Percentiles rank a stretch among this genome's conserved stretches.
Conservation (phyloP, 2,329 filamentous ascomycete species). For the Botrytis medusae region DNA sequence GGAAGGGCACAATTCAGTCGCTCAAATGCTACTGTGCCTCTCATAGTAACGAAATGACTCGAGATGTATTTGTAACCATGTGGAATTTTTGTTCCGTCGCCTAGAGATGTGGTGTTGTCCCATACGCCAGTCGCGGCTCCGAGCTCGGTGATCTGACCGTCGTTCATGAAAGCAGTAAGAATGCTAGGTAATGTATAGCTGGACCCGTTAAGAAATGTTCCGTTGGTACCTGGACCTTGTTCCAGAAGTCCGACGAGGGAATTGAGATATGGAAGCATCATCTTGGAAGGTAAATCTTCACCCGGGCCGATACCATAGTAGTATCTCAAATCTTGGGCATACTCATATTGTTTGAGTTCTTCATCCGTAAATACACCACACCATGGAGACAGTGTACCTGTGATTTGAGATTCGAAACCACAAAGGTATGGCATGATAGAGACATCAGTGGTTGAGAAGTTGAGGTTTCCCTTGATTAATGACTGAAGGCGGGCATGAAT, state of each 20-base stretch:
- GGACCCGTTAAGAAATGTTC: conserved; percentile 48
- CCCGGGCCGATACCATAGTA: conserved; percentile 64
- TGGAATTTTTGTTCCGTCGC: conserved; percentile 46
- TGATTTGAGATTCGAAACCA: conserved; percentile 69
- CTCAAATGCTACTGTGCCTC: conserved; percentile 62
- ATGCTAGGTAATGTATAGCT: conserved; percentile 55
- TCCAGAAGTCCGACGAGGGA: conserved; percentile 53
- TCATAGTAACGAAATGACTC: conserved; percentile 59
- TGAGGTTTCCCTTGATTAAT: conserved; percentile 48
- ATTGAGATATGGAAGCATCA: conserved; percentile 62
- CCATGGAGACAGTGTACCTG: conserved; percentile 59
- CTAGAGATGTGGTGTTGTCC: conserved; percentile 42
- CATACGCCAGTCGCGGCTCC: conserved; percentile 61
- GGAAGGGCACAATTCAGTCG: not conserved
- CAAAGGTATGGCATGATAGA: conserved; percentile 66
- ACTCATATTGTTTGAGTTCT: conserved; percentile 64
- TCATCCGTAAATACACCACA: conserved; percentile 61
- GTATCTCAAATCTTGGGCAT: conserved; percentile 66
- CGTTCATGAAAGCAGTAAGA: conserved; percentile 62
- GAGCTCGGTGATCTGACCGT: conserved; percentile 64
- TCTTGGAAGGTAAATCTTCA: conserved; percentile 51
- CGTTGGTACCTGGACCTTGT: conserved; percentile 51
- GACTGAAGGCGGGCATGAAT: conserved; percentile 1
- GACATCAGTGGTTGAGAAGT: conserved; percentile 54
- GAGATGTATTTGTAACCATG: conserved; percentile 53